Conservation (phyloP, 2,329 filamentous ascomycete species). For the Colletotrichum ledebouriae region DNA sequence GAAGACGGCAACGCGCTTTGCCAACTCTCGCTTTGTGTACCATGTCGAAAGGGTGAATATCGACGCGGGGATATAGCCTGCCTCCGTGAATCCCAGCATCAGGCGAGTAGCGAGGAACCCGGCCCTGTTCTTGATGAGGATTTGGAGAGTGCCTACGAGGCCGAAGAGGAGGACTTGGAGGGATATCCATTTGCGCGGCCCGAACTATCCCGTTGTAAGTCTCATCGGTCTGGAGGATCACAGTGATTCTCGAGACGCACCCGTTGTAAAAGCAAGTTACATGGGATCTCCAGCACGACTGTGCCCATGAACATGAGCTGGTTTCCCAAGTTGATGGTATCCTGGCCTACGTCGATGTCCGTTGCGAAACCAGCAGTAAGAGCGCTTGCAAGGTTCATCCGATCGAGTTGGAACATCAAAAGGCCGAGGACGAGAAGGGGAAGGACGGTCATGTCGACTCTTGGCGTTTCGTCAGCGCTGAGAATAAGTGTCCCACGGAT, state of each 20-base stretch:
- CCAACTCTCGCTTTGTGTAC: constrained; percentile 62
- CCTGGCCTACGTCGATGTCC: constrained; percentile 58
- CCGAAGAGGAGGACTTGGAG: constrained; percentile 64
- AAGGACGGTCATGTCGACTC: constrained; percentile 61
- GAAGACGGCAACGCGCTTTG: constrained; percentile 62
- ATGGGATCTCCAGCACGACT: constrained; percentile 64
- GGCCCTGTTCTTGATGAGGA: constrained; percentile 56
- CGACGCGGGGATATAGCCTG: constrained; percentile 65
- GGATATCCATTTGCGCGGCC: constrained; percentile 63
- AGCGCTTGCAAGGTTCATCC: constrained; percentile 66
- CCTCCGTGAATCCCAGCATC: constrained; percentile 62
- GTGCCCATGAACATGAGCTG: constrained; percentile 66
- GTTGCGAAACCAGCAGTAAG: constrained; percentile 62
- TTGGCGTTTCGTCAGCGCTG: constrained; percentile 44
- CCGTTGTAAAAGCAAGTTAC: constrained; percentile 59
- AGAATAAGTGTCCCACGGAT: constrained; percentile 15
- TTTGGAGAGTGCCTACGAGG: constrained; percentile 59
- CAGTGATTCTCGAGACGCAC: constrained; percentile 35
- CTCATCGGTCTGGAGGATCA: background rate
- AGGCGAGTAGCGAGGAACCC: constrained; percentile 61
- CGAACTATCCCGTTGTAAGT: constrained; percentile 49
- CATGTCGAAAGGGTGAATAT: constrained; percentile 66
- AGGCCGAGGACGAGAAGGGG: constrained; percentile 63
- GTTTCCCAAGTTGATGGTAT: constrained; percentile 65
- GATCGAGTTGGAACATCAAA: constrained; percentile 65